These are phyloP conservation scores for Fonsecaea pugnacius DNA, from an alignment of 2,329 filamentous ascomycete genomes.

Conservation along the genomic window DNA sequence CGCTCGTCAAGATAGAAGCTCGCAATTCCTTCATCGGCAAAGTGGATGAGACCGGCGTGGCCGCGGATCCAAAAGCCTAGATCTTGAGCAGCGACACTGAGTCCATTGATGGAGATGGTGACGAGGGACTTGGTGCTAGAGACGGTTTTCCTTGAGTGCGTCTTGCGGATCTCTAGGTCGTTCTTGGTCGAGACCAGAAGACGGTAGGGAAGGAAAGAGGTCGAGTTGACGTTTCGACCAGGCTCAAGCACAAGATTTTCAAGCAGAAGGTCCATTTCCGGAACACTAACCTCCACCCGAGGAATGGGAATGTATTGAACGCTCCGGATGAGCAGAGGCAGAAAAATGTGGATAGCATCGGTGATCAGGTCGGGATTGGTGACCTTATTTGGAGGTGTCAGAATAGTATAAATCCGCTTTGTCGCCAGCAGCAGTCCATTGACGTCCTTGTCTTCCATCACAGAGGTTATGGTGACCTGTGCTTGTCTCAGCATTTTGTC, in stretches of 20 bases:
- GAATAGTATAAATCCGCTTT: slow-evolving; percentile 68
- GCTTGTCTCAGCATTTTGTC: slow-evolving; percentile 72
- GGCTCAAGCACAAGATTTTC: slow-evolving; percentile 92
- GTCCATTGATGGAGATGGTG: slow-evolving; percentile 77
- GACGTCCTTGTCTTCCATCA: slow-evolving; percentile 73
- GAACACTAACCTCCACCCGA: slow-evolving; percentile 82
- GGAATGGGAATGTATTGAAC: slow-evolving; percentile 90
- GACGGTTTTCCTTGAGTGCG: slow-evolving; percentile 67
- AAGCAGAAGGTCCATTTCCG: slow-evolving; percentile 80
- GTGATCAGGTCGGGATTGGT: slow-evolving; percentile 73
- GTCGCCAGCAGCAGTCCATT: slow-evolving; percentile 70
- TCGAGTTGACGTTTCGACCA: slow-evolving; percentile 78
- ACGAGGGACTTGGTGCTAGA: slow-evolving; percentile 72
- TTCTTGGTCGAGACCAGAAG: slow-evolving; percentile 82
- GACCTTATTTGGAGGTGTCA: slow-evolving; percentile 68
- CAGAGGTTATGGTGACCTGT: slow-evolving; percentile 68
- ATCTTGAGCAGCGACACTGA: slow-evolving; percentile 83
- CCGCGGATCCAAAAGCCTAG: slow-evolving; percentile 87
- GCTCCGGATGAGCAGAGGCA: slow-evolving; percentile 74
- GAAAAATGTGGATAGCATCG: slow-evolving; percentile 78
- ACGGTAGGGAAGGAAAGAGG: slow-evolving; percentile 85
- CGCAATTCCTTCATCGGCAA: slow-evolving; percentile 82
- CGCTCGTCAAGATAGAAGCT: slow-evolving; percentile 84
- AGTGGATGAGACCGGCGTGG: slow-evolving; percentile 73
- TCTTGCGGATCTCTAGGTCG: slow-evolving; percentile 82